These are phyloP conservation scores for Grifola frondosa DNA, from an alignment of 1,284 basidiomycete genomes.

Conservation along the genomic window DNA sequence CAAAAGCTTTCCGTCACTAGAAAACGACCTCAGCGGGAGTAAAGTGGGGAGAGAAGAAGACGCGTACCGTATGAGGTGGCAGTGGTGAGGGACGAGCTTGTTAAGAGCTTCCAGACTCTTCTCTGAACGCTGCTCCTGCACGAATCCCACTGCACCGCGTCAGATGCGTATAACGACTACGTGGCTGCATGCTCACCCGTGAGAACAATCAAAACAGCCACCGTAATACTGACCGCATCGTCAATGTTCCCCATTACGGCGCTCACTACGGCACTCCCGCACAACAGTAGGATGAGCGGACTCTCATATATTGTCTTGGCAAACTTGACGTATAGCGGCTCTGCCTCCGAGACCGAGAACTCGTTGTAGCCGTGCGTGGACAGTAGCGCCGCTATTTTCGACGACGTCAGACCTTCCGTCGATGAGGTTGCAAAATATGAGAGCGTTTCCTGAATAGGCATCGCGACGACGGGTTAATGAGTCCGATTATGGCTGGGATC, in stretches of 20 bases:
- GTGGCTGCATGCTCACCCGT: conserved; percentile 58
- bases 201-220: conserved; percentile 92
- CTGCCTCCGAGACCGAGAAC: conserved; percentile 84
- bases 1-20: conserved; percentile 69
- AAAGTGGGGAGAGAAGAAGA: conserved; percentile 8
- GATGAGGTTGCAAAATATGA: conserved; percentile 65
- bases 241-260: conserved; percentile 91
- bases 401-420: conserved; percentile 59
- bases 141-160: conserved; percentile 76
- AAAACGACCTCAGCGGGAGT: conserved; percentile 30
- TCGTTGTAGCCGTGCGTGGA: conserved; percentile 87
- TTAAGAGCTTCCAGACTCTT: conserved; percentile 93
- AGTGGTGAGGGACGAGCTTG: conserved; percentile 96
- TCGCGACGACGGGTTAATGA: conserved; percentile 1
- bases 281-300: conserved; percentile 86
- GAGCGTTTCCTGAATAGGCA: conserved; percentile 74
- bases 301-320: conserved; percentile 92
- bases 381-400: conserved; percentile 68
- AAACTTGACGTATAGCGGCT: conserved; percentile 85
- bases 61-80: conserved; percentile 80
- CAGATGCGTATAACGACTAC: neutral
- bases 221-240: conserved; percentile 90
- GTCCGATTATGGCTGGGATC: neutral
- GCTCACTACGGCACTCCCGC: conserved; percentile 86
- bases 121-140: conserved; percentile 94